These are phyloP conservation scores for Penicillium sp. DNA, from an alignment of 2,329 filamentous ascomycete genomes.

Conservation along the genomic window DNA sequence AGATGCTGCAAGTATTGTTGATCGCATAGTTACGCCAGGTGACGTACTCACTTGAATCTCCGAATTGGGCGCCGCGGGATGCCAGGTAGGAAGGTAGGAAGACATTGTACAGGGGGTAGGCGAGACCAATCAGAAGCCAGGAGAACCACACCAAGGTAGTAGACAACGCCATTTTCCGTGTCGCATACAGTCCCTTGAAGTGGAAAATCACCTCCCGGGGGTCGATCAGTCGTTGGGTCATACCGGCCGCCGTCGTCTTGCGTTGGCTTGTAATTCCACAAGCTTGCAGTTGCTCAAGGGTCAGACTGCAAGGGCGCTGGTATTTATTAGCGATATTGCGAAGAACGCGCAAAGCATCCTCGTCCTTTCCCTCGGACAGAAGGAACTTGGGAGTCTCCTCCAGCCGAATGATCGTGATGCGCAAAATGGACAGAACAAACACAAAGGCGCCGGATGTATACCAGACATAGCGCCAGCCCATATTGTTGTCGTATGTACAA, in stretches of 20 bases:
- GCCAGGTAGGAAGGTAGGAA: slow-evolving; percentile 67
- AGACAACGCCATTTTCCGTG: slow-evolving; percentile 59
- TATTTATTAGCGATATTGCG: slow-evolving; percentile 54
- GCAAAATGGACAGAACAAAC: slow-evolving; percentile 53
- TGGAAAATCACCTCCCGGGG: slow-evolving; percentile 47
- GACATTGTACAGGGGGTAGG: slow-evolving; percentile 74
- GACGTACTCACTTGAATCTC: slow-evolving; percentile 53
- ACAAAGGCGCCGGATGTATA: slow-evolving; percentile 55
- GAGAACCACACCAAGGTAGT: slow-evolving; percentile 67
- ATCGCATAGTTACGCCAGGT: slow-evolving; percentile 74
- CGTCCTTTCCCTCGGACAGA: slow-evolving; percentile 54
- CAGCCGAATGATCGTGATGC: slow-evolving; percentile 56
- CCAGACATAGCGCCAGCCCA: slow-evolving; percentile 60
- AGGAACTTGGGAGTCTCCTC: slow-evolving; percentile 60
- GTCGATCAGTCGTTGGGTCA: slow-evolving; percentile 13
- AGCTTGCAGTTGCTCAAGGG: slow-evolving; percentile 49
- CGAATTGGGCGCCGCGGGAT: slow-evolving; percentile 59
- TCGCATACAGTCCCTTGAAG: slow-evolving; percentile 64
- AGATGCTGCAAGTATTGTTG: slow-evolving; percentile 66
- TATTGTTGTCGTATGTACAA: slow-evolving; percentile 54
- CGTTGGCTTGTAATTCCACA: slow-evolving; percentile 36
- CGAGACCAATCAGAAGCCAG: slow-evolving; percentile 70
- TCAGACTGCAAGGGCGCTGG: slow-evolving; percentile 54
- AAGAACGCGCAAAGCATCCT: slow-evolving; percentile 51
- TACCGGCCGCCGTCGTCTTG: not conserved